Evolutionary conservation across 2,329 filamentous ascomycete genomes (phyloP).

Genomic region (Hortaea sp.): DNA sequence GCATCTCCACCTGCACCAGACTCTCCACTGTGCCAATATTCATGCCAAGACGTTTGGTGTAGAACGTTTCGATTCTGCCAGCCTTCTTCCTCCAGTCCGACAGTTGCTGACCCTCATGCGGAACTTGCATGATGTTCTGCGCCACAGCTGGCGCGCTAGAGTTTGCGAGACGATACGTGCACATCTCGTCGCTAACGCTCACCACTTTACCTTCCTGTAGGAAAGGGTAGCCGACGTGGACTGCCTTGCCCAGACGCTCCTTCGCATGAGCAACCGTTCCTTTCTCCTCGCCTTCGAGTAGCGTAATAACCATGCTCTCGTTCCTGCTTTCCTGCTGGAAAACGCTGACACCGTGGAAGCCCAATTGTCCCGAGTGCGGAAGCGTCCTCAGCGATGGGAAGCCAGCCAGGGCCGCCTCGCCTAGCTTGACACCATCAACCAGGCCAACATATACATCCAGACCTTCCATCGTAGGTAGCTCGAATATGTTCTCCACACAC

Average conservation of each 20-base stretch:
- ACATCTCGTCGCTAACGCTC: conserved; percentile 84
- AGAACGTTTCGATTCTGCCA: conserved; percentile 70
- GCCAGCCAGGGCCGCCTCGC: conserved; percentile 73
- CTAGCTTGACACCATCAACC: conserved; percentile 73
- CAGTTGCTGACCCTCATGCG: conserved; percentile 67
- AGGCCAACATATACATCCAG: conserved; percentile 76
- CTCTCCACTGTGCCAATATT: conserved; percentile 80
- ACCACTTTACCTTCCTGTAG: conserved; percentile 86
- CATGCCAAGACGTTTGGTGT: conserved; percentile 85
- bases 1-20: conserved; percentile 82
- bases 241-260: conserved; percentile 69
- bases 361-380: conserved; percentile 69
- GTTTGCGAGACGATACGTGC: conserved; percentile 67
- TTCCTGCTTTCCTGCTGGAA: conserved; percentile 95
- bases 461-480: conserved; percentile 84
- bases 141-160: conserved; percentile 27
- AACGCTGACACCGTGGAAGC: conserved; percentile 82
- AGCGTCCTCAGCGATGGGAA: conserved; percentile 86
- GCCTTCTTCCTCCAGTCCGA: conserved; percentile 78
- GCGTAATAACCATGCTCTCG: conserved; percentile 86
- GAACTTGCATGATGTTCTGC: conserved; percentile 51
- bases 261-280: conserved; percentile 65
- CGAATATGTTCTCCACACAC: conserved; percentile 93
- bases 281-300: conserved; percentile 63
- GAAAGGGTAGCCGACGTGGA: conserved; percentile 91